Conservation (phyloP, 2,329 filamentous ascomycete species). For the Dactylellina haptotyla region DNA sequence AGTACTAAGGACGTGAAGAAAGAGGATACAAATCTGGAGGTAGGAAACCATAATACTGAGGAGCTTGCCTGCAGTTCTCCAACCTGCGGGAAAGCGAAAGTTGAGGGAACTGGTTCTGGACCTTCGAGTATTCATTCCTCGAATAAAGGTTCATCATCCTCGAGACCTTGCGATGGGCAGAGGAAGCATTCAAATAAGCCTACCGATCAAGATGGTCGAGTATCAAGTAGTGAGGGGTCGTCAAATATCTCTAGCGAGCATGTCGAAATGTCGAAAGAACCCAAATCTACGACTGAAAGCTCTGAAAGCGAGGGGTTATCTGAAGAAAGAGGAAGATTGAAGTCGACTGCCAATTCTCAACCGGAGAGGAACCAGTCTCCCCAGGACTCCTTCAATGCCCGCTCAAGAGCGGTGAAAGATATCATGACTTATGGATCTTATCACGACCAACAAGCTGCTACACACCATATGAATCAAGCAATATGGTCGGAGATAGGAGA, state of each 20-base stretch:
- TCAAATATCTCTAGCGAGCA: constrained; percentile 3
- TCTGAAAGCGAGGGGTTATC: constrained; percentile 7
- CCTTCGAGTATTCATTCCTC: constrained; percentile 6
- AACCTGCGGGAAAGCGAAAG: constrained; percentile 8
- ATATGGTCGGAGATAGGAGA: constrained; percentile 44
- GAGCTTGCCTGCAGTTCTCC: constrained; percentile 21
- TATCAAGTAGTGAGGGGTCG: constrained; percentile 14
- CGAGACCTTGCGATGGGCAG: not conserved
- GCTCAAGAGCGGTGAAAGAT: constrained; percentile 21
- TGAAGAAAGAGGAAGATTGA: not conserved
- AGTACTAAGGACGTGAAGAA: constrained; percentile 8
- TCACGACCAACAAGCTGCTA: constrained; percentile 36
- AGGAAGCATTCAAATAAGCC: not conserved
- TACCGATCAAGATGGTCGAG: constrained; percentile 5
- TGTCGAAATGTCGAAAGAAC: constrained; percentile 13
- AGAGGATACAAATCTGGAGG: not conserved
- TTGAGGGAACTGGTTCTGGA: not conserved
- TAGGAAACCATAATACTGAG: not conserved
- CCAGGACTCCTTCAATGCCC: constrained; percentile 8
- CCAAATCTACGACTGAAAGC: not conserved
- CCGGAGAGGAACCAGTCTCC: not conserved
- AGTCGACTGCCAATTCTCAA: not conserved
- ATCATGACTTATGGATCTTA: constrained; percentile 37
- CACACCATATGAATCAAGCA: constrained; percentile 28
- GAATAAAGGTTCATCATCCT: not conserved